Evolutionary conservation across 2,329 filamentous ascomycete genomes (phyloP).

Genomic region (Talaromyces piceae): DNA sequence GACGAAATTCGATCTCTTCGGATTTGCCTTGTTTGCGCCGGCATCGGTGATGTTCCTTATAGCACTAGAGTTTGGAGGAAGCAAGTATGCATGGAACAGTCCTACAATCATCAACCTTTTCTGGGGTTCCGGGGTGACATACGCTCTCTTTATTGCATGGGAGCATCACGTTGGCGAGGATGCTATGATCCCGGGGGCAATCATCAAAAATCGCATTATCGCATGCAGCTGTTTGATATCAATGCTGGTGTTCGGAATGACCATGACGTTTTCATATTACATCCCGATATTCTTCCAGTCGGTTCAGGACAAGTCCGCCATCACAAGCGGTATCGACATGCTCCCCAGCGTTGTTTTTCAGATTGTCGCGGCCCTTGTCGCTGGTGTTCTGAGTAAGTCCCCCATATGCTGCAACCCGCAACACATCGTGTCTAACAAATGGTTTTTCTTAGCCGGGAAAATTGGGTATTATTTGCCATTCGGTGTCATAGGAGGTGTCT

Average conservation of each 20-base stretch:
- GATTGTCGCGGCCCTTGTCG: constrained; percentile 23
- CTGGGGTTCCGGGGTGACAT: constrained; percentile 35
- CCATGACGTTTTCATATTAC: constrained; percentile 29
- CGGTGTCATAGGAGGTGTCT: constrained; percentile 20
- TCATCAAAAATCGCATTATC: constrained; percentile 34
- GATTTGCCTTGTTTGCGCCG: constrained; percentile 32
- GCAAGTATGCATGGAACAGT: constrained; percentile 29
- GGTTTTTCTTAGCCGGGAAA: constrained; percentile 18
- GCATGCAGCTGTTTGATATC: constrained; percentile 25
- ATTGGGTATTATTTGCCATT: constrained; percentile 30
- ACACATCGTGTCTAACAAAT: not conserved
- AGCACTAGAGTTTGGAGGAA: constrained; percentile 41
- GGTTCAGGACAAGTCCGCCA: constrained; percentile 25
- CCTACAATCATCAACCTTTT: constrained; percentile 40
- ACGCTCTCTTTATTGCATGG: constrained; percentile 30
- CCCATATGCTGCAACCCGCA: not conserved
- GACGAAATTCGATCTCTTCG: constrained; percentile 35
- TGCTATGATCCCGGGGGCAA: constrained; percentile 34
- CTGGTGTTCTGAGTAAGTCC: constrained; percentile 24
- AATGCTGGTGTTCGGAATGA: constrained; percentile 25
- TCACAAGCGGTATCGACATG: constrained; percentile 31
- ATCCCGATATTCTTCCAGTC: constrained; percentile 45
- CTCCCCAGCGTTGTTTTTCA: constrained; percentile 34
- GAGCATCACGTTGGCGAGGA: constrained; percentile 35
- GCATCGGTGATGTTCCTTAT: constrained; percentile 38